Percentiles rank a stretch among this genome's conserved stretches.
These are phyloP conservation scores for Thraustochytrium striatum DNA, from an alignment of 352 stramenopile species.

Conservation along the genomic window DNA sequence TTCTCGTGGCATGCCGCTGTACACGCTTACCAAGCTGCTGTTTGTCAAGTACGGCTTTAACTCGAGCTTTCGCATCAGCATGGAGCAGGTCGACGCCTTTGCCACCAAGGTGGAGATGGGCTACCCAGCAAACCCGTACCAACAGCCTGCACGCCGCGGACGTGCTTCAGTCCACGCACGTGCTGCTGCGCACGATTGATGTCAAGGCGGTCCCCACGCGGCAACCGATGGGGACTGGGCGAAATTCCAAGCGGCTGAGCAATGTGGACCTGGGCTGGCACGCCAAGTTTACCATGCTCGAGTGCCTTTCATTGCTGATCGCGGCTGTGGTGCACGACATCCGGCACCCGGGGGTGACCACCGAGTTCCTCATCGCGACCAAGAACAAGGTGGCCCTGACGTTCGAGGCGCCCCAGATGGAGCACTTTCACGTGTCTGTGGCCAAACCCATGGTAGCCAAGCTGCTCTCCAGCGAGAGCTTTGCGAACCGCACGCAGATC, in stretches of 20 bases:
- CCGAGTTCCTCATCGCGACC: constrained; percentile 28
- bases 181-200: constrained; percentile 49
- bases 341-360: constrained; percentile 43
- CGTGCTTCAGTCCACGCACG: constrained; percentile 57
- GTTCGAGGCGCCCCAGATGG: constrained; percentile 6
- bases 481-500: not conserved
- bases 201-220: not conserved
- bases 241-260: not conserved
- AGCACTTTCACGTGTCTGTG: constrained; percentile 31
- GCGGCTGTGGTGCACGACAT: constrained; percentile 40
- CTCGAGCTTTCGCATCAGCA: constrained; percentile 50
- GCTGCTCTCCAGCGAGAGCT: not conserved
- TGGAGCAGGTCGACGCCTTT: constrained; percentile 53
- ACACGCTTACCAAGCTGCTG: constrained; percentile 5
- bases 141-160: constrained; percentile 59
- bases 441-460: constrained; percentile 11
- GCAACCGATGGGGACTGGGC: not conserved
- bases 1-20: constrained; percentile 1
- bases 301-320: constrained; percentile 19
- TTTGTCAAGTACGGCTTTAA: constrained; percentile 49
- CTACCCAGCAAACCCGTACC: constrained; percentile 56
- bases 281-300: constrained; percentile 10
- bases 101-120: constrained; percentile 53
- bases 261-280: not conserved
- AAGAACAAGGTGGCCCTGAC: not conserved